Percentiles rank a stretch among this genome's conserved stretches.
phyloP scores from a whole-genome alignment of 495 filamentous ascomycete genomes.

The Staphylotrichum longicolle region DNA sequence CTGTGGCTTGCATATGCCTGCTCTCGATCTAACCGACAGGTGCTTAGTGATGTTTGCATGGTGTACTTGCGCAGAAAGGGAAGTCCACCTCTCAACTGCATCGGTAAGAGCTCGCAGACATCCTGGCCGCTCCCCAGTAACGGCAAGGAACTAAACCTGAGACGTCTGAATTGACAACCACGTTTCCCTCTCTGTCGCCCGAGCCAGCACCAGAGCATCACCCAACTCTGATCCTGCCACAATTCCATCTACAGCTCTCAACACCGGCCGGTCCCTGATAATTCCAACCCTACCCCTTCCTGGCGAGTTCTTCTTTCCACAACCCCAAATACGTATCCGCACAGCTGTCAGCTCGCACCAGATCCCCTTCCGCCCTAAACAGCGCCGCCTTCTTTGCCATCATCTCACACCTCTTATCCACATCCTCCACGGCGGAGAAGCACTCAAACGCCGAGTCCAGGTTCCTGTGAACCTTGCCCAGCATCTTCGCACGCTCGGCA shows the following conservation, averaged over 20 bases:
- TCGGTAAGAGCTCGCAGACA: background rate
- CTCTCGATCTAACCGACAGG: too few relatives aligned
- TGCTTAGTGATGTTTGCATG: too few relatives aligned
- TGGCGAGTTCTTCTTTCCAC: constrained; percentile 40
- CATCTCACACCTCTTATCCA: constrained; percentile 73
- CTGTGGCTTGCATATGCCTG: too few relatives aligned
- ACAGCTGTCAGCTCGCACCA: constrained; percentile 68
- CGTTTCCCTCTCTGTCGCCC: background rate
- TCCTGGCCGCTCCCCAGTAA: background rate
- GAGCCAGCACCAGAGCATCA: background rate
- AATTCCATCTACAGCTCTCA: too few relatives aligned
- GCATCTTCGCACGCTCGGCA: constrained; percentile 11
- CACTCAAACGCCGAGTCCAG: constrained; percentile 63
- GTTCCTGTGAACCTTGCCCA: constrained; percentile 55
- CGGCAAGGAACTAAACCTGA: too few relatives aligned
- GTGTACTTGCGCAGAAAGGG: background rate
- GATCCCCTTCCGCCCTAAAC: constrained; percentile 71
- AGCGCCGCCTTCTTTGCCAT: constrained; percentile 83
- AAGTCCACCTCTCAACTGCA: background rate
- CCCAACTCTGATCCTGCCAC: too few relatives aligned
- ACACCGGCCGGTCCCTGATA: too few relatives aligned
- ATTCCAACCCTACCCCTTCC: constrained; percentile 17
- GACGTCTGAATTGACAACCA: background rate
- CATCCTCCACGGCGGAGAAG: constrained; percentile 71
- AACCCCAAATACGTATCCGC: constrained; percentile 67